Conservation (phyloP, 1,284 basidiomycete species). For the Tausonia pullulans region DNA sequence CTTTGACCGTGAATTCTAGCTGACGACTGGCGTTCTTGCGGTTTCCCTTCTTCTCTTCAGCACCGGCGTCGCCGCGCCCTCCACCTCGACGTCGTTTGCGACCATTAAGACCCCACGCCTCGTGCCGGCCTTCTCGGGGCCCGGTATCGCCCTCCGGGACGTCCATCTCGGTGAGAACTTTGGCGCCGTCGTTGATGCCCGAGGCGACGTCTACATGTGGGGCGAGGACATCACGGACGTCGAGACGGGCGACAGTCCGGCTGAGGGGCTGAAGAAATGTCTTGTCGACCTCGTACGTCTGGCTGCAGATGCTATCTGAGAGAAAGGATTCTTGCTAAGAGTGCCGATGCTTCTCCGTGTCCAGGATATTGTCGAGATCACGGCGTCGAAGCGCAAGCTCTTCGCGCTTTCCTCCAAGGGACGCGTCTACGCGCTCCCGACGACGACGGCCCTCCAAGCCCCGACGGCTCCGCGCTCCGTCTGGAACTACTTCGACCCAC, state of each 20-base stretch:
- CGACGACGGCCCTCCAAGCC: conserved; percentile 34
- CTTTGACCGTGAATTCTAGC: background rate
- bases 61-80: background rate
- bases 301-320: background rate
- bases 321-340: too few species aligned
- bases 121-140: conserved; percentile 26
- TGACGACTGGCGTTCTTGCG: background rate
- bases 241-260: conserved; percentile 27
- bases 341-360: too few species aligned
- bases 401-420: conserved; percentile 61
- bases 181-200: conserved; percentile 70
- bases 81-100: conserved; percentile 16
- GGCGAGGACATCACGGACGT: conserved; percentile 43
- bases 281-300: conserved; percentile 57
- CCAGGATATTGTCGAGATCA: conserved; percentile 33
- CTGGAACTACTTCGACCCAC: conserved; percentile 21
- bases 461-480: conserved; percentile 22
- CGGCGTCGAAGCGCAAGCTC: conserved; percentile 39
- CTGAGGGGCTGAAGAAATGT: conserved; percentile 27
- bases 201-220: conserved; percentile 85
- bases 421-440: conserved; percentile 56
- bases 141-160: conserved; percentile 59
- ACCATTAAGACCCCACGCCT: conserved; percentile 23
- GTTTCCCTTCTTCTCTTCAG: background rate
- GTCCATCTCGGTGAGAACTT: conserved; percentile 60